Conservation (phyloP, 768 basidiomycete species). For the Kwoniella sp. region DNA sequence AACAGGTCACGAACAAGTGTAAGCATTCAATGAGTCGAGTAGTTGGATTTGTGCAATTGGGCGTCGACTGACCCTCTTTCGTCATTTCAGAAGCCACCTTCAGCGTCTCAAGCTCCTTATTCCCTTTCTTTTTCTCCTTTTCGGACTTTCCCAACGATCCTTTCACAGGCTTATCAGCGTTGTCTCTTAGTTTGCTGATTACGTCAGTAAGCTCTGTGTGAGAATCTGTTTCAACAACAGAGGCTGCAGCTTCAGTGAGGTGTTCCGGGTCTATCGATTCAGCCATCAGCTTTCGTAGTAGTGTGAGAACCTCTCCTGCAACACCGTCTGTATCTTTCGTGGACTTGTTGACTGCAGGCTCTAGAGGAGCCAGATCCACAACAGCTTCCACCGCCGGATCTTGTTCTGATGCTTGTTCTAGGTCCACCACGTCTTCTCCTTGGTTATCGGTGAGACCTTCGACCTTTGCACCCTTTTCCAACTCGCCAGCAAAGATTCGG, state of each 20-base stretch:
- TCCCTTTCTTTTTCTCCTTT: not conserved
- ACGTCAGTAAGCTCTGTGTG: not conserved
- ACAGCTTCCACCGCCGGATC: not conserved
- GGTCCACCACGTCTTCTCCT: constrained; percentile 2
- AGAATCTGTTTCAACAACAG: not conserved
- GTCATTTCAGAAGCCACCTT: not conserved
- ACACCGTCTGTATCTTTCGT: not conserved
- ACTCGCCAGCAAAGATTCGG: constrained; percentile 11
- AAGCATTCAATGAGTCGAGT: not conserved
- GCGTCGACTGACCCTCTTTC: not conserved
- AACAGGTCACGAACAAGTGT: not conserved
- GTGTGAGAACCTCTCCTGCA: constrained; percentile 13
- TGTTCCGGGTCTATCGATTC: not conserved
- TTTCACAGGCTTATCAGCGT: not conserved
- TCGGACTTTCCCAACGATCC: constrained; percentile 5
- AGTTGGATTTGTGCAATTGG: not conserved
- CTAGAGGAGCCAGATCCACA: not conserved
- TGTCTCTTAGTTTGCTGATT: not conserved
- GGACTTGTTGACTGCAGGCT: not conserved
- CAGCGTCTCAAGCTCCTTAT: not conserved
- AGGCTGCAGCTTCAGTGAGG: not conserved
- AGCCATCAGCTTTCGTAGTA: constrained; percentile 10
- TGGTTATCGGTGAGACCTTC: constrained; percentile 10
- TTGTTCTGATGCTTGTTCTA: not conserved
- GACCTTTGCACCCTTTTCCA: constrained; percentile 10